Percentiles rank a stretch among this genome's conserved stretches.
These are phyloP conservation scores for Exophiala aquamarina DNA, from an alignment of 2,329 filamentous ascomycete genomes.

Conservation along the genomic window DNA sequence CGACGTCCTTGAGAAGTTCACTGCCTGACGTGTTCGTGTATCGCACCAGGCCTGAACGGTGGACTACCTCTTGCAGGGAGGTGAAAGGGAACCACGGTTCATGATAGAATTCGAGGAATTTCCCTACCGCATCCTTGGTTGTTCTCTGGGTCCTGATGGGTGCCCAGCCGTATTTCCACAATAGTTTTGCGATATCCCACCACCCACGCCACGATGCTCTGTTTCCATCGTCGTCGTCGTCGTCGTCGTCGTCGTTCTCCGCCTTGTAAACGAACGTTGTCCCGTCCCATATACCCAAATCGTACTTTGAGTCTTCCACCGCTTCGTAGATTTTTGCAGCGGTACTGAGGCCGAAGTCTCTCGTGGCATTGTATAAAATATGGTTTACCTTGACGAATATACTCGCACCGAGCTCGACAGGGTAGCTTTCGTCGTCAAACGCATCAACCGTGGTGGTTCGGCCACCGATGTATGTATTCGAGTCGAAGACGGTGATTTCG, in stretches of 20 bases:
- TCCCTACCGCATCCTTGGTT: slow-evolving; percentile 68
- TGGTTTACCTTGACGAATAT: slow-evolving; percentile 87
- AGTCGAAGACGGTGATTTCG: slow-evolving; percentile 88
- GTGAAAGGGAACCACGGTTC: slow-evolving; percentile 80
- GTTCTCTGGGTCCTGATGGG: slow-evolving; percentile 72
- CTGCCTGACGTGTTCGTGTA: slow-evolving; percentile 71
- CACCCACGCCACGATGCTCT: slow-evolving; percentile 49
- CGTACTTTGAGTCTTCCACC: slow-evolving; percentile 43
- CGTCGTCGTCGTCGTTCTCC: slow-evolving; percentile 51
- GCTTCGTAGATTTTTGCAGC: slow-evolving; percentile 50
- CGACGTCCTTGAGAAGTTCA: slow-evolving; percentile 68
- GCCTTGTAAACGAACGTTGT: slow-evolving; percentile 68
- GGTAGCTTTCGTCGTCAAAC: slow-evolving; percentile 64
- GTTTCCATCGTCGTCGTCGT: not conserved
- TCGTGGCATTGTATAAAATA: slow-evolving; percentile 73
- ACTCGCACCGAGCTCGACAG: slow-evolving; percentile 83
- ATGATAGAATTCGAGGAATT: slow-evolving; percentile 79
- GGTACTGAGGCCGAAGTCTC: slow-evolving; percentile 67
- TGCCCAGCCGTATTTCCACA: slow-evolving; percentile 82
- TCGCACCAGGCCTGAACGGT: slow-evolving; percentile 65
- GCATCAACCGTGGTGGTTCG: slow-evolving; percentile 81
- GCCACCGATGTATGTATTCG: slow-evolving; percentile 73
- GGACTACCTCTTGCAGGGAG: slow-evolving; percentile 68
- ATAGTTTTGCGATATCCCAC: slow-evolving; percentile 76
- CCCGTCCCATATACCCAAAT: slow-evolving; percentile 84